A percentile compares a stretch with the other conserved stretches of the same genome.
phyloP scores from a whole-genome alignment of 2,329 filamentous ascomycete species.

The Xylaria sp. region DNA sequence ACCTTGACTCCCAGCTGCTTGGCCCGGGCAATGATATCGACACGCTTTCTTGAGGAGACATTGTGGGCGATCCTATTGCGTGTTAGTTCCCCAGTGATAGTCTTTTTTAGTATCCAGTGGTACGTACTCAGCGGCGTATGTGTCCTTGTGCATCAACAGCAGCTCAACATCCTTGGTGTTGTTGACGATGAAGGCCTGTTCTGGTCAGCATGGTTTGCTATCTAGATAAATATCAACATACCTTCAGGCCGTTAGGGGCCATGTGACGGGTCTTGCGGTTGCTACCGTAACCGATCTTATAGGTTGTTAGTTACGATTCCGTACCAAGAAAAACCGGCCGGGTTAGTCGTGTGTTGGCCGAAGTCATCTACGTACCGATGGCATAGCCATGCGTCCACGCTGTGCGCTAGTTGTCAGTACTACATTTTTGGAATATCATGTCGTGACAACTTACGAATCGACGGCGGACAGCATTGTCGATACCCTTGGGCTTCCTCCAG shows the following conservation, averaged over 20 bases:
- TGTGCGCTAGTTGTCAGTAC: slow-evolving; percentile 27
- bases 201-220: slow-evolving; percentile 20
- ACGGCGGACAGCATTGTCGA: slow-evolving; percentile 97
- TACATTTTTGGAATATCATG: neutral
- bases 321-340: neutral
- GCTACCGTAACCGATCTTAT: slow-evolving; percentile 95
- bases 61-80: slow-evolving; percentile 89
- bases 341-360: neutral
- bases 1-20: slow-evolving; percentile 99
- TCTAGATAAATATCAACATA: slow-evolving; percentile 8
- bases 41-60: slow-evolving; percentile 98
- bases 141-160: slow-evolving; percentile 99
- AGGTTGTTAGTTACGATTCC: slow-evolving; percentile 36
- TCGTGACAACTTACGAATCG: slow-evolving; percentile 69
- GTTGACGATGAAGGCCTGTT: slow-evolving; percentile 89
- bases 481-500: slow-evolving; percentile 99
- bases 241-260: slow-evolving; percentile 98
- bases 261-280: slow-evolving; percentile 99
- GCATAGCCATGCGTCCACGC: slow-evolving; percentile 94
- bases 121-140: slow-evolving; percentile 97
- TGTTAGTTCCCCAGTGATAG: slow-evolving; percentile 50
- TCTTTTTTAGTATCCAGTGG: slow-evolving; percentile 2
- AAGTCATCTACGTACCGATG: slow-evolving; percentile 78
- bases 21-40: slow-evolving; percentile 96
- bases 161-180: slow-evolving; percentile 97